phyloP scores from a whole-genome alignment of 2,329 filamentous ascomycete genomes.

The Amauroascus niger region DNA sequence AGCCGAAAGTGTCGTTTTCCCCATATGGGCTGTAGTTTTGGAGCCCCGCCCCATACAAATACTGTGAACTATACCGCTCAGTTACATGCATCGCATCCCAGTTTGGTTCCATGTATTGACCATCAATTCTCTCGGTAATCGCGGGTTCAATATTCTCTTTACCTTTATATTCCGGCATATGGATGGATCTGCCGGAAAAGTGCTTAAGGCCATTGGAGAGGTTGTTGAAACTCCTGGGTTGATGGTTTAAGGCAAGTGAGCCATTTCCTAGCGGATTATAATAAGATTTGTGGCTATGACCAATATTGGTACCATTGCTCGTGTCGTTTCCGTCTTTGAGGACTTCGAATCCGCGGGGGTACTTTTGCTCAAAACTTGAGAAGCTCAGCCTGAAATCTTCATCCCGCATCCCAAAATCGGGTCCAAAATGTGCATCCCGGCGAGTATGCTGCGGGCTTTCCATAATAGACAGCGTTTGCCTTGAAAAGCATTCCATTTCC shows the following conservation, averaged over 20 bases:
- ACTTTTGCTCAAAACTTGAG: constrained; percentile 24
- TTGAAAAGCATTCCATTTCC: constrained; percentile 13
- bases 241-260: constrained; percentile 21
- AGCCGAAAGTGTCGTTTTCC: constrained; percentile 22
- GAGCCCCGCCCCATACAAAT: constrained; percentile 22
- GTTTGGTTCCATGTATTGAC: constrained; percentile 21
- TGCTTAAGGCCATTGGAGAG: constrained; percentile 1
- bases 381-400: constrained; percentile 30
- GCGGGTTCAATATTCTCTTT: constrained; percentile 35
- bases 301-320: not conserved
- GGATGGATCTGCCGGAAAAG: constrained; percentile 11
- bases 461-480: constrained; percentile 19
- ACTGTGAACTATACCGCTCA: constrained; percentile 22
- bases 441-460: constrained; percentile 19
- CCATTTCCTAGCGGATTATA: constrained; percentile 12
- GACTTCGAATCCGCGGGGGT: constrained; percentile 27
- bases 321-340: constrained; percentile 28
- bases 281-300: not conserved
- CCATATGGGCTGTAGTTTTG: constrained; percentile 22
- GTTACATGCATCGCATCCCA: constrained; percentile 18
- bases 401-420: constrained; percentile 22
- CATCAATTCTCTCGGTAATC: constrained; percentile 20
- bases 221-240: constrained; percentile 11
- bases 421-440: constrained; percentile 17
- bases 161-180: constrained; percentile 15